Percentiles rank a stretch among this genome's conserved stretches.
phyloP scores from a whole-genome alignment of 441 rosid species.

The Corymbia citriodora region DNA sequence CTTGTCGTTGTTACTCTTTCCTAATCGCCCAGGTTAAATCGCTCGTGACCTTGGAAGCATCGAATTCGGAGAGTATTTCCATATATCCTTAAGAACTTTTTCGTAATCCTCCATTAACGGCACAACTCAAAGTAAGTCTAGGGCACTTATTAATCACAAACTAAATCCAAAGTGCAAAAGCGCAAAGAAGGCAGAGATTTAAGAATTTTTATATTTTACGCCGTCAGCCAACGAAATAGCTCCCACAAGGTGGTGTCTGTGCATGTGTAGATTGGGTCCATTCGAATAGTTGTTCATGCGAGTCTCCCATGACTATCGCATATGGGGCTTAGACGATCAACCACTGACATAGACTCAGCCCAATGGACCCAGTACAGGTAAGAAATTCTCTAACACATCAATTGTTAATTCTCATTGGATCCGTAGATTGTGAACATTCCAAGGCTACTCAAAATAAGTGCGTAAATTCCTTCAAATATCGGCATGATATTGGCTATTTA shows the following conservation, averaged over 20 bases:
- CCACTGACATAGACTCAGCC: accelerated
- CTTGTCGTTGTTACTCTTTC: neutral
- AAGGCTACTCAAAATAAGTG: too few relatives aligned
- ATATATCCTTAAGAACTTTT: neutral
- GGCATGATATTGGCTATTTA: neutral
- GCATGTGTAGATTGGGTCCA: neutral
- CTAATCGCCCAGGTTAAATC: accelerated
- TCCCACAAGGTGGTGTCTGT: neutral
- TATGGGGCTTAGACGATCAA: neutral
- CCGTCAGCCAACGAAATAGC: neutral
- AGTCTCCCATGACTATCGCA: neutral
- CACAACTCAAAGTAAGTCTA: neutral
- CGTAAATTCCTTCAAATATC: neutral
- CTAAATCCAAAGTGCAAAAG: neutral
- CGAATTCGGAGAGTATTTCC: neutral
- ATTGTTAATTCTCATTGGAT: neutral
- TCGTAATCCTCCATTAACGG: neutral
- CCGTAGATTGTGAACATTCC: accelerated
- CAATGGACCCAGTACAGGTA: neutral
- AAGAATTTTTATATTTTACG: neutral
- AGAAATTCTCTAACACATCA: neutral
- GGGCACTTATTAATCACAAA: neutral
- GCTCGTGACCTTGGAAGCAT: neutral
- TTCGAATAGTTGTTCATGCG: neutral
- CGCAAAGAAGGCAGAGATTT: neutral